These are phyloP conservation scores for Eragrostis nindensis DNA, from an alignment of 176 grass and related monocot species.

Conservation along the genomic window DNA sequence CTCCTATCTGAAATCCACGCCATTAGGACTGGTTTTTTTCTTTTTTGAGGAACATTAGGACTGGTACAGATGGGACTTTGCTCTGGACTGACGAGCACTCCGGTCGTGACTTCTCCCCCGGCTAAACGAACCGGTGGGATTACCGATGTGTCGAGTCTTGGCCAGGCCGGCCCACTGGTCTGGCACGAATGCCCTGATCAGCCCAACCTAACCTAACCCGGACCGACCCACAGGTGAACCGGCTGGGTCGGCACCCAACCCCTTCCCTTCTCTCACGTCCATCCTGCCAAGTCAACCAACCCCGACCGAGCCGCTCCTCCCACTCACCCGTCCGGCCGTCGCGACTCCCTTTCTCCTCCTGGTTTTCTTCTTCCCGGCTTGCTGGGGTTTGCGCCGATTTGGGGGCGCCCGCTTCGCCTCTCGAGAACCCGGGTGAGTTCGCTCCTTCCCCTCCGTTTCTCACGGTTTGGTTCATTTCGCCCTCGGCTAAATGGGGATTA, in stretches of 20 bases:
- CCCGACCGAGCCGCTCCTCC: constrained; percentile 3
- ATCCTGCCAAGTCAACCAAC: not conserved
- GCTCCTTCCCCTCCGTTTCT: not conserved
- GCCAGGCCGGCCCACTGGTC: constrained; percentile 22
- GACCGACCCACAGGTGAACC: constrained; percentile 2
- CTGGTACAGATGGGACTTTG: too few relatives aligned
- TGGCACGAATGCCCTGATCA: not conserved
- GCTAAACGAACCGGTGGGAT: not conserved
- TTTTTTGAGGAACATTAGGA: too few relatives aligned
- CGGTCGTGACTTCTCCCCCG: not conserved
- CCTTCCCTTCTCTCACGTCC: too few relatives aligned
- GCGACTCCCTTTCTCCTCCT: not conserved
- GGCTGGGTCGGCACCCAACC: constrained; percentile 26
- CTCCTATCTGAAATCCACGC: too few relatives aligned
- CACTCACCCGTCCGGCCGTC: constrained; percentile 17
- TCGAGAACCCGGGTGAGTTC: constrained; percentile 49
- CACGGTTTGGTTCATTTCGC: constrained; percentile 11
- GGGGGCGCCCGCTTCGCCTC: constrained; percentile 8
- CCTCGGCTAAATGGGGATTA: constrained; percentile 3
- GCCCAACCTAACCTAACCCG: constrained; percentile 22
- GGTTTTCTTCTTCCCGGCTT: constrained; percentile 37
- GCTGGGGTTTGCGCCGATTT: constrained; percentile 22
- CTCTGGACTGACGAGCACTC: not conserved
- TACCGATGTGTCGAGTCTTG: not conserved
- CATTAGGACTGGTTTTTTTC: too few relatives aligned